Evolutionary conservation across 1,284 basidiomycete species (phyloP).

Genomic region (Ustilago nuda): DNA sequence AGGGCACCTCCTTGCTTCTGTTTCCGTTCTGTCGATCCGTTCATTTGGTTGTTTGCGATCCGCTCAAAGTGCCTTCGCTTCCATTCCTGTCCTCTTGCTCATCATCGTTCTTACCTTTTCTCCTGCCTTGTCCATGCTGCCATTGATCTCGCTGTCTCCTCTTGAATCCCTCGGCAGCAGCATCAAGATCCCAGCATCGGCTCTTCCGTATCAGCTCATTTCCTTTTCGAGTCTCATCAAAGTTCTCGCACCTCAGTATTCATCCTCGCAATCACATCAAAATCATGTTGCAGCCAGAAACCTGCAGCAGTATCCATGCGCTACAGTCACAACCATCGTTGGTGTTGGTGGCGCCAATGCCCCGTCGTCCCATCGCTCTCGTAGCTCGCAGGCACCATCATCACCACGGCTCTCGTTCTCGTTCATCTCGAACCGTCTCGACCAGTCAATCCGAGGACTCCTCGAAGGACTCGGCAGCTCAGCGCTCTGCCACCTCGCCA

Average conservation of each 20-base stretch:
- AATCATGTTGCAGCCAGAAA: slow-evolving; percentile 20
- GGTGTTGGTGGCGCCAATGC: slow-evolving; percentile 45
- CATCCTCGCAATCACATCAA: neutral
- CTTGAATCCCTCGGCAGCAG: neutral
- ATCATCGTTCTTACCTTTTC: neutral
- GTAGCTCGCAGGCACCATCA: slow-evolving; percentile 46
- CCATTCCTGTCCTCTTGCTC: neutral
- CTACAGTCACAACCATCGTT: slow-evolving; percentile 23
- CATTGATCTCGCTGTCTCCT: neutral
- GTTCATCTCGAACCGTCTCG: slow-evolving; percentile 28
- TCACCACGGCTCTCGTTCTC: slow-evolving; percentile 27
- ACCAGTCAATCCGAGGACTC: slow-evolving; percentile 12
- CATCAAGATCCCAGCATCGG: slow-evolving; percentile 1
- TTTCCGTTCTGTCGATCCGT: slow-evolving; percentile 9
- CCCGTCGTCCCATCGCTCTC: slow-evolving; percentile 47
- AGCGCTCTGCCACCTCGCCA: slow-evolving; percentile 6
- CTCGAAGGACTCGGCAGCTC: neutral
- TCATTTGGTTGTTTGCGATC: slow-evolving; percentile 1
- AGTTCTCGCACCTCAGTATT: neutral
- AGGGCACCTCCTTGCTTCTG: neutral
- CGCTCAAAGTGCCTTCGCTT: neutral
- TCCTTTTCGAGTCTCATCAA: neutral
- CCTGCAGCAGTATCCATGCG: slow-evolving; percentile 11
- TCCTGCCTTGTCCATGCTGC: no score
- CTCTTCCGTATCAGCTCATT: neutral